phyloP scores from a whole-genome alignment of 2,329 filamentous ascomycete species.

The Hysterium pulicare region DNA sequence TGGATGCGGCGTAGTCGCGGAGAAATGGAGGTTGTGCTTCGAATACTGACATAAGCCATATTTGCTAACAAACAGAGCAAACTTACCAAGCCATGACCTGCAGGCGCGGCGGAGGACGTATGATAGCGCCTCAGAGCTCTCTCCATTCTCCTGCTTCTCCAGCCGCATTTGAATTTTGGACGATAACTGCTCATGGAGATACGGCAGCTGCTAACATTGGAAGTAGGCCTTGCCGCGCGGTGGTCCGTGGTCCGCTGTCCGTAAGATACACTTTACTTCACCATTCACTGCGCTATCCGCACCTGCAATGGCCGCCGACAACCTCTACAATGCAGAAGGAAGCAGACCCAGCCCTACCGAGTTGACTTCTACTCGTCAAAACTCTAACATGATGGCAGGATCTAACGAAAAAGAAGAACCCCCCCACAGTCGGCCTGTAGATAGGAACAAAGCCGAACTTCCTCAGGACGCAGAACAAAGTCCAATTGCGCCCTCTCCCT shows the following conservation, averaged over 20 bases:
- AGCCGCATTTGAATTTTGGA: conserved; percentile 13
- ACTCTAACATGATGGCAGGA: conserved; percentile 21
- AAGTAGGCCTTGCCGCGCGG: conserved; percentile 32
- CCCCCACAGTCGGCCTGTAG: not conserved
- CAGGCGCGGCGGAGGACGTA: too few species aligned
- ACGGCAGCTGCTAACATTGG: conserved; percentile 26
- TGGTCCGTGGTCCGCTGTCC: conserved; percentile 25
- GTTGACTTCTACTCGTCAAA: conserved; percentile 11
- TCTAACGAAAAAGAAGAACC: conserved; percentile 6
- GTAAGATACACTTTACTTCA: conserved; percentile 10
- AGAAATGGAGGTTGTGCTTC: too few species aligned
- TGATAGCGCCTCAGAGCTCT: too few species aligned
- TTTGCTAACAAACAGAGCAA: too few species aligned
- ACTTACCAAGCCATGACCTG: too few species aligned
- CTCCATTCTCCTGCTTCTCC: not conserved
- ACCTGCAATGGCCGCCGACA: not conserved
- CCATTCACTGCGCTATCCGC: conserved; percentile 5
- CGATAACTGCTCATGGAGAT: conserved; percentile 33
- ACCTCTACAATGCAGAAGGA: not conserved
- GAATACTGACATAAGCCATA: too few species aligned
- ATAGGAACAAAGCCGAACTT: not conserved
- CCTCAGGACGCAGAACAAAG: not conserved
- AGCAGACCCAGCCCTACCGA: not conserved
- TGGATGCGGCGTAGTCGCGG: too few species aligned
- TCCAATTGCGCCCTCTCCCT: not conserved